Base-by-base conservation (phyloP, 805 yeast genomes). In the Pichia heedii region DNA sequence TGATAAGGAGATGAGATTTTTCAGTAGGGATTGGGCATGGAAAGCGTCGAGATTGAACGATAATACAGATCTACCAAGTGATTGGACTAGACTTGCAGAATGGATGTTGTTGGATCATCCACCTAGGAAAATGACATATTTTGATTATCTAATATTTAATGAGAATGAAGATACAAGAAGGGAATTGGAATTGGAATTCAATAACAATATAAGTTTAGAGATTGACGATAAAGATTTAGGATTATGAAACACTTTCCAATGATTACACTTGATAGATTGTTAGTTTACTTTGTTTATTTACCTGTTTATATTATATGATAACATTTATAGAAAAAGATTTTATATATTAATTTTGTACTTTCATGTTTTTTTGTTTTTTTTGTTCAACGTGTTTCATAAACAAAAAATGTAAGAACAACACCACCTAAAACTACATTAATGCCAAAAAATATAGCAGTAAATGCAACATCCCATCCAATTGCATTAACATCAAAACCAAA, bases 401-500 rank as follows among this genome's bases (percentile, higher is more conserved):
- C 84, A 51, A 76, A 78, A 45, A 65, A 69, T 55, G 84, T 84
- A 50, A 90, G 71, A 30, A 87, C 81, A 11, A 80, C 46, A 55
- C 87, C 93, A 1, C 97, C 97, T 2, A 77, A 49, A 6, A 76
- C 53, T 32, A 84, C 60, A 60, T 87, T 87, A 1, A 70, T 56
- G 1, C 69, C 62, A 26, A 79, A 71, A 69, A 84, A 78, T 0
- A 73, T 70, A 0, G 68, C 66, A 41, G 93, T 68, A 47, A 76
- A 76, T 29, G 70, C 58, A 24, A 81, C 70, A 60, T 93, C 97
- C 30, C 69, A 68, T 62, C 76, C 63, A 42, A 84, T 74, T 2
- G 89, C 93, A 21, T 79, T 77, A 13, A 86, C 90, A 51, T 85
- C 76, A 61, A 93, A 93, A 0, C 98, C 98, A 68, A 93, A 93